Evolutionary conservation across 495 filamentous ascomycete genomes (phyloP).

Genomic region (Cudoniella acicularis): DNA sequence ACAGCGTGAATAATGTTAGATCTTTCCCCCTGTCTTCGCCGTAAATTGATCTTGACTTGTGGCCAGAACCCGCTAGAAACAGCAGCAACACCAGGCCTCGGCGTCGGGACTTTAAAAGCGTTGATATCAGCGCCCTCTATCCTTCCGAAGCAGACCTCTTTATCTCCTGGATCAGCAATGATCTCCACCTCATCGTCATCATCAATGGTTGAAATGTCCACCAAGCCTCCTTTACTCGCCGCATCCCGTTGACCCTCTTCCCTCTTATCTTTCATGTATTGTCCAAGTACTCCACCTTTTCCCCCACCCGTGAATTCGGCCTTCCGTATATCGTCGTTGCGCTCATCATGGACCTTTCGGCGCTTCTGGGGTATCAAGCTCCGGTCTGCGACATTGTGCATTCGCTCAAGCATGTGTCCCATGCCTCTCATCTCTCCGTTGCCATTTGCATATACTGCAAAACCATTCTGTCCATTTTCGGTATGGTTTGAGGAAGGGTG

Average conservation of each 20-base stretch:
- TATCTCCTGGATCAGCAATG: constrained; percentile 37
- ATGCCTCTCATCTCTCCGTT: constrained; percentile 31
- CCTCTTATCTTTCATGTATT: constrained; percentile 57
- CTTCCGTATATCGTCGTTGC: constrained; percentile 31
- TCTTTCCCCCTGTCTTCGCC: constrained; percentile 46
- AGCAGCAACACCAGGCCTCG: constrained; percentile 55
- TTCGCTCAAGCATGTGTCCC: constrained; percentile 55
- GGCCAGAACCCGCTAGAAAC: constrained; percentile 59
- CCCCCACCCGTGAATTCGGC: constrained; percentile 37
- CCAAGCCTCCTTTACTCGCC: constrained; percentile 27
- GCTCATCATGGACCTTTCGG: constrained; percentile 53
- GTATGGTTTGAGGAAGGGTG: background rate
- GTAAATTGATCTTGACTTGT: constrained; percentile 64
- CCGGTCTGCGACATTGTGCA: constrained; percentile 70
- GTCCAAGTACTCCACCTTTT: constrained; percentile 56
- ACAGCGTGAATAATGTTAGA: constrained; percentile 60
- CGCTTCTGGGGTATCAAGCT: constrained; percentile 60
- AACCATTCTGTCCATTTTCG: constrained; percentile 6
- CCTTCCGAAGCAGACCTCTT: constrained; percentile 84
- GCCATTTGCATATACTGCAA: constrained; percentile 17
- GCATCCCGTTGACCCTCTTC: constrained; percentile 41
- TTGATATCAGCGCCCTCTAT: constrained; percentile 66
- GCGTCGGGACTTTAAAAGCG: constrained; percentile 59
- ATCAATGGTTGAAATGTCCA: constrained; percentile 44
- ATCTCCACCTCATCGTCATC: constrained; percentile 52